Base-by-base conservation (phyloP, 495 filamentous ascomycete species). In the Penicillium pancosmium region DNA sequence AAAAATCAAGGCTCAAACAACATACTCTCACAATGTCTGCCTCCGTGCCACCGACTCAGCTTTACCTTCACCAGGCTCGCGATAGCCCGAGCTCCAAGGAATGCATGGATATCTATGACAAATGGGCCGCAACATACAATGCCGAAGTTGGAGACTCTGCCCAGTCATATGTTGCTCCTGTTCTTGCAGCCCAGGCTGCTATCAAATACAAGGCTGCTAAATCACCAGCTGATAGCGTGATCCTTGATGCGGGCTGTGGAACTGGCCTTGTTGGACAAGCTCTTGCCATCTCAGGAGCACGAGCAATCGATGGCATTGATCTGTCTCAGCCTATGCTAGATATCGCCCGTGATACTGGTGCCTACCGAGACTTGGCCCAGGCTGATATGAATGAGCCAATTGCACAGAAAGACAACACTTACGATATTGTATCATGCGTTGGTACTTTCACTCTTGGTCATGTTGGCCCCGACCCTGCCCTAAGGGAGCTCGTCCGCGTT, bases 161-260 rank as follows among this genome's bases (percentile, higher is more conserved):
- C 13, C 69, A 78, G 34, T 61, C 72, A 51, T 80, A 78, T 50
- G 71, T 77, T 46, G 76, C 73, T 16, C 78, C 78, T 0, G 41
- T 68, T 9, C 63, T 78, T 19, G 64, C 64, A 8, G 77, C 77
- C 16, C 63, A 76, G 19, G 62, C 73, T 0, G 70, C 72, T 15
- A 49, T 74, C 40, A 59, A 57, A 36, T 60, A 48, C 58, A 59
- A 62, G 46, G 54, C 58, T 11, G 35, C 64, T 4, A 68, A 43
- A 19, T 61, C 35, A 12, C 50, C 65, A 11, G 46, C 61, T 33
- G 56, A 66, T 18, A 68, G 63, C 7, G 52, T 61, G 12, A 66
- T 80, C 41, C 71, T 82, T 0, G 79, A 82, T 53, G 79, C 79
- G 33, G 79, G 78, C 27, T 82, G 79, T 59, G 79, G 79, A 27